These are phyloP conservation scores for Magnolia officinalis DNA, from an alignment of 164 flowering plant species.

Conservation along the genomic window DNA sequence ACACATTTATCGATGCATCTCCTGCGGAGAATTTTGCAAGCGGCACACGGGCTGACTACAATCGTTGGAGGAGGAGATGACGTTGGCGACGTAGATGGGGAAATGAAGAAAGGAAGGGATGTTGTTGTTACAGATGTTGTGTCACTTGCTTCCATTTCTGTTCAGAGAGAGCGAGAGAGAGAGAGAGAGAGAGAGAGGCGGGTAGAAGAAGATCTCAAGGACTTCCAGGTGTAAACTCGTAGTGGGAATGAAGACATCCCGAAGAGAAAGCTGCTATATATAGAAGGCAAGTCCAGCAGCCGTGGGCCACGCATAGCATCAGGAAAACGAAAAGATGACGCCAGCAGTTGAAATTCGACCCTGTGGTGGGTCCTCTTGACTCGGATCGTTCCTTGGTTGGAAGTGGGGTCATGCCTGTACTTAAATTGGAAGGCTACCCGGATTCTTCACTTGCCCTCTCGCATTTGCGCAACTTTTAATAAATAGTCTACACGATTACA, in stretches of 20 bases:
- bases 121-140: constrained; percentile 1
- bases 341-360: constrained; percentile 15
- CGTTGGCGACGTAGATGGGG: constrained; percentile 17
- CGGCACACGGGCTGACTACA: constrained; percentile 66
- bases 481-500: neutral
- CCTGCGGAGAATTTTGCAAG: constrained; percentile 79
- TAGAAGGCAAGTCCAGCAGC: neutral
- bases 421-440: neutral
- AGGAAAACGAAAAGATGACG: neutral
- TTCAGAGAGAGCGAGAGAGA: neutral
- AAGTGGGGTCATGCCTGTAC: neutral
- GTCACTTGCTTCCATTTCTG: constrained; percentile 17
- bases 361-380: neutral
- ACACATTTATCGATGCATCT: constrained; percentile 65
- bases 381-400: neutral
- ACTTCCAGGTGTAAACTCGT: neutral
- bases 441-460: neutral
- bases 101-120: constrained; percentile 3
- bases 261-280: neutral
- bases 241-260: neutral
- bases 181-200: neutral
- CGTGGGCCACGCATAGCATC: constrained; percentile 4
- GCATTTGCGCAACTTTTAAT: neutral
- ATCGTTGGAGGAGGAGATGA: constrained; percentile 22
- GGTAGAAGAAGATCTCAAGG: neutral